phyloP scores from a whole-genome alignment of 805 yeast species.

The Schwanniomyces pseudopolymorphus region DNA sequence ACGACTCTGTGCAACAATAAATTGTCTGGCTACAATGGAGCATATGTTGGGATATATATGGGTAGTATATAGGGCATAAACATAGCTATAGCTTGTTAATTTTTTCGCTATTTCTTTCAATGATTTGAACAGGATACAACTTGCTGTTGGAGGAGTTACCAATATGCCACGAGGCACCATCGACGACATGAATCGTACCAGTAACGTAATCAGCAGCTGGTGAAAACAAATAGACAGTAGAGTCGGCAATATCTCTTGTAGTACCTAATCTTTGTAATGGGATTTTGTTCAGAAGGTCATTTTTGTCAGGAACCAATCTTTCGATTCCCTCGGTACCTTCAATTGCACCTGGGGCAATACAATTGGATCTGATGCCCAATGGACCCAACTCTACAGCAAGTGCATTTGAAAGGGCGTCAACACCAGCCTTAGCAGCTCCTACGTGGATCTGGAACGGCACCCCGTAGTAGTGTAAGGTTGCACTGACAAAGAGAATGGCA shows the following conservation, averaged over 20 bases:
- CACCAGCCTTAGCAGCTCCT: constrained; percentile 95
- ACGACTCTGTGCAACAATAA: neutral
- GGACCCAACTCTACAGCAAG: constrained; percentile 92
- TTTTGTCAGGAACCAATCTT: constrained; percentile 50
- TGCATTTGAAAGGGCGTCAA: constrained; percentile 81
- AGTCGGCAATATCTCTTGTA: constrained; percentile 78
- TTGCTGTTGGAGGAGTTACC: constrained; percentile 32
- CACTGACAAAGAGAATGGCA: constrained; percentile 47
- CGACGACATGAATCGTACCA: constrained; percentile 82
- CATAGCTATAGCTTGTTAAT: constrained; percentile 11
- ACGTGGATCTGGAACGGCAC: constrained; percentile 73
- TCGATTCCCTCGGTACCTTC: constrained; percentile 81
- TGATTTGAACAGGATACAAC: constrained; percentile 32
- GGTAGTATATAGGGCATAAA: neutral
- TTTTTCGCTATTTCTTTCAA: constrained; percentile 11
- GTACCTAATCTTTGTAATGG: constrained; percentile 71
- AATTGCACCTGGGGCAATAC: constrained; percentile 90
- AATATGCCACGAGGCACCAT: constrained; percentile 87
- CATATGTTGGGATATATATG: neutral
- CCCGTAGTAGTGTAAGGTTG: constrained; percentile 45
- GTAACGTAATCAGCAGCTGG: constrained; percentile 75
- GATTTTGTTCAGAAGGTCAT: constrained; percentile 37
- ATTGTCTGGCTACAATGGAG: neutral
- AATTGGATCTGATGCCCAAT: constrained; percentile 76
- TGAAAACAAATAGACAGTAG: constrained; percentile 79